These are phyloP conservation scores for Fraxinus quadrangulata DNA, from an alignment of 257 asterid genomes.

Conservation along the genomic window DNA sequence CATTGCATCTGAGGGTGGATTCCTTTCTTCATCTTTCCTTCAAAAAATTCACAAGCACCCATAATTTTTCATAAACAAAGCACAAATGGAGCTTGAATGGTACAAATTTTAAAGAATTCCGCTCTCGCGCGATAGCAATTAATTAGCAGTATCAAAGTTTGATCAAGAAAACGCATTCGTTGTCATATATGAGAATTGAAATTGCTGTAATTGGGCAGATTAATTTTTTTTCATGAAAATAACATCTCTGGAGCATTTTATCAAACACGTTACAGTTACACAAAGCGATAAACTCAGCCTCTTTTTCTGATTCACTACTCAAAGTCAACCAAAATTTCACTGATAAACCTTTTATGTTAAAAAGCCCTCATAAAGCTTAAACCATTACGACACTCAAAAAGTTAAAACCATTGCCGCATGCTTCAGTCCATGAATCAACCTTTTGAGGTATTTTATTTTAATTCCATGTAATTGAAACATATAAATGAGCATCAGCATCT, in stretches of 20 bases:
- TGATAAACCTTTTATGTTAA: background rate
- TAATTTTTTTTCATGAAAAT: too few relatives aligned
- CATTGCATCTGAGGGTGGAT: slow-evolving; percentile 80
- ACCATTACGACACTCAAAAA: background rate
- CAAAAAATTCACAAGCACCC: slow-evolving; percentile 10
- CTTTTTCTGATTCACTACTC: background rate
- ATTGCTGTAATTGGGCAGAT: too few relatives aligned
- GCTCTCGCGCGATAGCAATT: too few relatives aligned
- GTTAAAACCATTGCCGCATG: background rate
- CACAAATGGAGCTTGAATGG: too few relatives aligned
- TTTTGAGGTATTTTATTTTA: too few relatives aligned
- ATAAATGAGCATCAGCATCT: too few relatives aligned
- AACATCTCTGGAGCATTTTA: background rate
- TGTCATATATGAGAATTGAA: too few relatives aligned
- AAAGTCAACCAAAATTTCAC: background rate
- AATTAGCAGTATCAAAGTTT: too few relatives aligned
- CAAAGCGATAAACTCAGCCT: background rate
- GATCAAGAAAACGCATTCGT: too few relatives aligned
- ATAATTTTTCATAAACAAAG: too few relatives aligned
- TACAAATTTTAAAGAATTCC: too few relatives aligned
- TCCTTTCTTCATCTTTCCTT: slow-evolving; percentile 75
- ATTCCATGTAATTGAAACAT: background rate
- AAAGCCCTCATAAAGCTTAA: background rate
- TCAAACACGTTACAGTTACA: background rate
- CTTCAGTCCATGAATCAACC: background rate